Conservation (phyloP, 2,329 filamentous ascomycete genomes). For the Spiromastix sp. region DNA sequence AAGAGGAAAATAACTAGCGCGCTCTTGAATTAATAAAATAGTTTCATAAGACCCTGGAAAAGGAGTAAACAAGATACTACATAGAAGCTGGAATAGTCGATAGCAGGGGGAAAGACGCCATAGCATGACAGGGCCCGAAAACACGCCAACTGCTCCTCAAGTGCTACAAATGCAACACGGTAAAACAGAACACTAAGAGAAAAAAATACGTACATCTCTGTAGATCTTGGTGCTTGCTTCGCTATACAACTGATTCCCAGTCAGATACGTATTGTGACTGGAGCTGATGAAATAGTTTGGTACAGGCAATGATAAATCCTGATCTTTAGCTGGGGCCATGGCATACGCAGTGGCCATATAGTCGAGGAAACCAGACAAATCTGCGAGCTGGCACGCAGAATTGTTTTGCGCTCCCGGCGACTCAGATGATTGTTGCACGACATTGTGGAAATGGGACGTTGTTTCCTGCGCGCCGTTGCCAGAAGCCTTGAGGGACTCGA, state of each 20-base stretch:
- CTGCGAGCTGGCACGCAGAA: constrained; percentile 4
- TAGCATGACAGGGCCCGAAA: too few relatives aligned
- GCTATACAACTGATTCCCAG: constrained; percentile 74
- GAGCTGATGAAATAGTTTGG: constrained; percentile 91
- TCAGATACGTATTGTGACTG: constrained; percentile 89
- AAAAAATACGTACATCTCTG: constrained; percentile 49
- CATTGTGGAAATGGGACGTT: constrained; percentile 10
- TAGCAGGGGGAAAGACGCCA: too few relatives aligned
- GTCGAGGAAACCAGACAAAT: constrained; percentile 34
- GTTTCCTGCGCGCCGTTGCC: constrained; percentile 10
- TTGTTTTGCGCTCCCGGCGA: background rate
- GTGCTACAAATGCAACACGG: too few relatives aligned
- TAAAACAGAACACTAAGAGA: background rate
- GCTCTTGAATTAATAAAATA: too few relatives aligned
- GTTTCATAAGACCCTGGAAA: too few relatives aligned
- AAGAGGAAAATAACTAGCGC: too few relatives aligned
- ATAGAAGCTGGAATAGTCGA: too few relatives aligned
- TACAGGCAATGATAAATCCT: constrained; percentile 58
- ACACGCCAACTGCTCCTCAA: too few relatives aligned
- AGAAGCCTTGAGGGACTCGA: constrained; percentile 18
- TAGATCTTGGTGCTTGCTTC: constrained; percentile 70
- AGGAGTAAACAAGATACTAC: too few relatives aligned
- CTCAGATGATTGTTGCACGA: constrained; percentile 13
- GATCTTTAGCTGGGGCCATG: constrained; percentile 32
- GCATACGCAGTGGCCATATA: constrained; percentile 40